phyloP scores from a whole-genome alignment of 208 protist genomes.

The Trypanosoma grayi region DNA sequence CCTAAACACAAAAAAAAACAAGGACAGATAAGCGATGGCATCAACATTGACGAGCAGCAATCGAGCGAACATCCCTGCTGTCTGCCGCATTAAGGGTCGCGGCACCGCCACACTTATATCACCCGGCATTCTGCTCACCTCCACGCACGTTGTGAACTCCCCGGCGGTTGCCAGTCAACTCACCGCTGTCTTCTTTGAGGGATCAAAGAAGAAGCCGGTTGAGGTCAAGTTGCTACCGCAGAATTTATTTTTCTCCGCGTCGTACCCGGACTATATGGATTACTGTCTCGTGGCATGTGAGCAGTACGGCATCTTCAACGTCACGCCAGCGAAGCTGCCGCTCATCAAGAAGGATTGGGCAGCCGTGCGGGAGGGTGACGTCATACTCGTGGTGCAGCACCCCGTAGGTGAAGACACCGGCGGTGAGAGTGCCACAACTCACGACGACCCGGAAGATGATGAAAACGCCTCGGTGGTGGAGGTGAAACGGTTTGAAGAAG shows the following conservation, averaged over 20 bases:
- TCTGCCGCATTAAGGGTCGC: conserved; percentile 69
- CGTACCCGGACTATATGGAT: conserved; percentile 85
- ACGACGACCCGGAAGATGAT: conserved; percentile 2
- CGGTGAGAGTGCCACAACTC: background rate
- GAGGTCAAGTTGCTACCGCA: conserved; percentile 67
- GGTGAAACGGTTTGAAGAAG: conserved; percentile 88
- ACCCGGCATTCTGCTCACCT: conserved; percentile 70
- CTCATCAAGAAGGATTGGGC: conserved; percentile 73
- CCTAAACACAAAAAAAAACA: too few species aligned
- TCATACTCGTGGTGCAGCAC: conserved; percentile 88
- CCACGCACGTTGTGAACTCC: conserved; percentile 30
- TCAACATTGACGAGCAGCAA: conserved; percentile 59
- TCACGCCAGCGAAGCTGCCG: conserved; percentile 69
- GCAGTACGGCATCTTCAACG: conserved; percentile 58
- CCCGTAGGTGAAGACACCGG: conserved; percentile 33
- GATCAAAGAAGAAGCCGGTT: conserved; percentile 78
- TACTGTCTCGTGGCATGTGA: conserved; percentile 91
- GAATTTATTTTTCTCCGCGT: conserved; percentile 68
- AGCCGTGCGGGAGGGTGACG: conserved; percentile 75
- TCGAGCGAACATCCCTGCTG: conserved; percentile 81
- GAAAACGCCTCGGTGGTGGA: conserved; percentile 28
- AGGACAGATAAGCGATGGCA: too few species aligned
- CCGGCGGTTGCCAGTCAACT: conserved; percentile 37
- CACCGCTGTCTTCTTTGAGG: conserved; percentile 86
- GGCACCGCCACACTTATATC: conserved; percentile 76